These are phyloP conservation scores for Saccharomycopsis olivae DNA, from an alignment of 805 yeast genomes.

Conservation along the genomic window DNA sequence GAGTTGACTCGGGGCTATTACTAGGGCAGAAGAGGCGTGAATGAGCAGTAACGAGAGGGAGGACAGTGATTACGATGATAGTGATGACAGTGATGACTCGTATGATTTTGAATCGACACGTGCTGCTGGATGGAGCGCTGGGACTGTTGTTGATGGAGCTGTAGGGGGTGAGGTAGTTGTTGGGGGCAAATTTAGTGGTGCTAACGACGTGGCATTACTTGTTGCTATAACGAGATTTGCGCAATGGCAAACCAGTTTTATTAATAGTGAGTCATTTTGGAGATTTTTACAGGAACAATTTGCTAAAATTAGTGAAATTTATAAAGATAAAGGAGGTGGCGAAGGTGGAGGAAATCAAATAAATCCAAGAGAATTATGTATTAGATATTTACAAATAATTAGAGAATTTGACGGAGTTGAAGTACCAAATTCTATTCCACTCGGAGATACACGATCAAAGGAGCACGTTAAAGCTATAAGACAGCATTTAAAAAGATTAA, in stretches of 20 bases:
- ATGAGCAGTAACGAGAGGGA: too few relatives aligned
- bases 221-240: background rate
- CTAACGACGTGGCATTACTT: background rate
- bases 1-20: too few relatives aligned
- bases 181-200: background rate
- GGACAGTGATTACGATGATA: too few relatives aligned
- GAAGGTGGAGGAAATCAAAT: background rate
- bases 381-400: background rate
- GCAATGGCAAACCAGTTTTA: background rate
- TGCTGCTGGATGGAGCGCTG: background rate
- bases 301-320: background rate
- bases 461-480: too few relatives aligned
- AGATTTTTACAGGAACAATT: constrained; percentile 1
- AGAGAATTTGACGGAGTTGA: too few relatives aligned
- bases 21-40: too few relatives aligned
- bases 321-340: too few relatives aligned
- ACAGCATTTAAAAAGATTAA: too few relatives aligned
- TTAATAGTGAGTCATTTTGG: background rate
- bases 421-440: too few relatives aligned
- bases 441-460: too few relatives aligned
- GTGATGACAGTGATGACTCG: too few relatives aligned
- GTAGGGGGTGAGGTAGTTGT: background rate
- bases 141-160: background rate
- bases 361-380: background rate
- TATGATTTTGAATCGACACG: background rate